Conservation (phyloP, 371 early-diverging fungal genomes). For the Rhizopus stolonifer region DNA sequence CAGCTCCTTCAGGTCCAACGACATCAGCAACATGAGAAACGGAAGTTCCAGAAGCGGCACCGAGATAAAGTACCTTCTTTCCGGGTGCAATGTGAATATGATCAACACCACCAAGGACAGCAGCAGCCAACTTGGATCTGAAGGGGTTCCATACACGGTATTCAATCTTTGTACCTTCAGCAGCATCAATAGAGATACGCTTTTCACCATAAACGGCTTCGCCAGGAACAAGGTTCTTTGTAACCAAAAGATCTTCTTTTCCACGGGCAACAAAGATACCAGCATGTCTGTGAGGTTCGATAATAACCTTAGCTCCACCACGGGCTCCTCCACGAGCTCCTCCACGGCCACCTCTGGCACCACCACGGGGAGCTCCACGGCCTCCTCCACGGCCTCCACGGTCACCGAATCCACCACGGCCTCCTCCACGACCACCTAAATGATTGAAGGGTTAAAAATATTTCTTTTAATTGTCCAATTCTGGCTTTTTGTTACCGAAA, state of each 20-base stretch:
- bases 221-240: conserved; percentile 99
- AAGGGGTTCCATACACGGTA: conserved; percentile 99
- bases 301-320: conserved; percentile 91
- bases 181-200: conserved; percentile 94
- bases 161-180: conserved; percentile 97
- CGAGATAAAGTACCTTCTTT: conserved; percentile 98
- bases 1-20: conserved; percentile 97
- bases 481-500: background rate
- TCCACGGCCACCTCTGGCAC: conserved; percentile 51
- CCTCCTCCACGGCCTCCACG: conserved; percentile 30
- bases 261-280: conserved; percentile 97
- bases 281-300: conserved; percentile 98
- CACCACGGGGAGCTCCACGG: conserved; percentile 49
- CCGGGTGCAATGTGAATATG: conserved; percentile 97
- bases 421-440: conserved; percentile 42
- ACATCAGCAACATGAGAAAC: conserved; percentile 99
- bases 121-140: conserved; percentile 99
- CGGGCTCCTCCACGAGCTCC: conserved; percentile 72
- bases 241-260: conserved; percentile 99
- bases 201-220: conserved; percentile 99
- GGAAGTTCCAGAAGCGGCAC: conserved; percentile 99
- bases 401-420: conserved; percentile 33
- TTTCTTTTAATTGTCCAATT: background rate
- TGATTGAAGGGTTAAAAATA: no score
- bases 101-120: conserved; percentile 99